These are phyloP conservation scores for Phytophthora pini DNA, from an alignment of 352 stramenopile genomes.

Conservation along the genomic window DNA sequence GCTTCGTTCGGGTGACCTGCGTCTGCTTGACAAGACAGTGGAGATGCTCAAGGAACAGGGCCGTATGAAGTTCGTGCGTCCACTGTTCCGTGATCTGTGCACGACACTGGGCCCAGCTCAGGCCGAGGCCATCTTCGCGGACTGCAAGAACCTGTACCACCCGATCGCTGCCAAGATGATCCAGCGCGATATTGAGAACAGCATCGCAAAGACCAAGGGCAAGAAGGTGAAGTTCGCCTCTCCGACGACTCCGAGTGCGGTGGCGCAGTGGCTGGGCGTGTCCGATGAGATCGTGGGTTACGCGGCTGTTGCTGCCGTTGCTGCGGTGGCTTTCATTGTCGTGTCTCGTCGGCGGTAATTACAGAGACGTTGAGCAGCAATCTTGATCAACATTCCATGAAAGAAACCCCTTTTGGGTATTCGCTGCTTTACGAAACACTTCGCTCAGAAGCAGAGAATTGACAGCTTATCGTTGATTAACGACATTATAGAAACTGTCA, in stretches of 20 bases:
- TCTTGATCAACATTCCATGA: no score
- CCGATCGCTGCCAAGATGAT: constrained; percentile 80
- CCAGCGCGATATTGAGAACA: constrained; percentile 58
- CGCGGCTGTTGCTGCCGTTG: constrained; percentile 19
- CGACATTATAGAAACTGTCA: no score
- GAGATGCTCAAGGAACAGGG: constrained; percentile 71
- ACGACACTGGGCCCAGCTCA: constrained; percentile 38
- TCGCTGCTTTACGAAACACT: constrained; percentile 2
- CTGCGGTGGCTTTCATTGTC: constrained; percentile 26
- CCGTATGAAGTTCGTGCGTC: constrained; percentile 81
- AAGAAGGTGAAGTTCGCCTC: constrained; percentile 44
- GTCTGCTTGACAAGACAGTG: constrained; percentile 46
- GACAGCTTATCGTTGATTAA: no score
- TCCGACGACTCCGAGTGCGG: constrained; percentile 31
- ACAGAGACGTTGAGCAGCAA: no score
- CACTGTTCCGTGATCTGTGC: constrained; percentile 70
- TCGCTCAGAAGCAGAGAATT: no score
- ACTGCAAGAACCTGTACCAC: constrained; percentile 72
- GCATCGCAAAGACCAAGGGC: constrained; percentile 38
- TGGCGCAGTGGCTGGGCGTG: constrained; percentile 39
- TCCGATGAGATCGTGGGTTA: constrained; percentile 35
- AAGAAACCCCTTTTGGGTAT: no score
- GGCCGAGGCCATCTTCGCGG: constrained; percentile 41
- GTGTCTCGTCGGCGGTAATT: constrained; percentile 31
- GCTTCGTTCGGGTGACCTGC: constrained; percentile 55